Percentiles rank a stretch among this genome's conserved stretches.
phyloP scores from a whole-genome alignment of 768 basidiomycete genomes.

The Terana coerulea region DNA sequence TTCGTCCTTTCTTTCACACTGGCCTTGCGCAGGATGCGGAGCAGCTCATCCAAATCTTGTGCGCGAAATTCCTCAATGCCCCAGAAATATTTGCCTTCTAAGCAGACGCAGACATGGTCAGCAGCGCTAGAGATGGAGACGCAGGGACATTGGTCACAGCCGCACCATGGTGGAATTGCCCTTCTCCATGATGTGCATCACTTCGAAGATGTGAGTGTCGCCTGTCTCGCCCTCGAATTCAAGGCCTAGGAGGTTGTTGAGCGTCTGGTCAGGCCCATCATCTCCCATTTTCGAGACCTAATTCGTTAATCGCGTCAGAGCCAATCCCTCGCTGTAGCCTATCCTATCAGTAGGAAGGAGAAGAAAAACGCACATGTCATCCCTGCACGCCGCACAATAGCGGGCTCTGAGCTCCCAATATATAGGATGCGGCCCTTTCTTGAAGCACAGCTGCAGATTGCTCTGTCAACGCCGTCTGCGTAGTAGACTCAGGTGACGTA shows the following conservation, averaged over 20 bases:
- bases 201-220: background rate
- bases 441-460: background rate
- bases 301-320: too few species aligned
- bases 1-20: background rate
- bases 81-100: background rate
- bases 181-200: background rate
- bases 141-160: too few species aligned
- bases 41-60: background rate
- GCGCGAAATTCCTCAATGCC: background rate
- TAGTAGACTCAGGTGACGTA: background rate
- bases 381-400: background rate
- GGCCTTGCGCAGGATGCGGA: background rate
- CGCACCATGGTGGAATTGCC: too few species aligned
- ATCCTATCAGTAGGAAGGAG: background rate
- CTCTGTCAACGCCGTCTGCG: background rate
- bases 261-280: background rate
- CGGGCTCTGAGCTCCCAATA: background rate
- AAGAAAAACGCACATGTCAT: background rate
- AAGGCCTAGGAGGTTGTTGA: background rate
- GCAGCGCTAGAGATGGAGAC: background rate
- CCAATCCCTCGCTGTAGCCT: background rate
- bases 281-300: background rate
- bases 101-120: background rate
- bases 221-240: background rate
- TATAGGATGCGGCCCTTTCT: background rate